Evolutionary conservation across 805 yeast species (phyloP).

Genomic region (Yamadazyma endophytica): DNA sequence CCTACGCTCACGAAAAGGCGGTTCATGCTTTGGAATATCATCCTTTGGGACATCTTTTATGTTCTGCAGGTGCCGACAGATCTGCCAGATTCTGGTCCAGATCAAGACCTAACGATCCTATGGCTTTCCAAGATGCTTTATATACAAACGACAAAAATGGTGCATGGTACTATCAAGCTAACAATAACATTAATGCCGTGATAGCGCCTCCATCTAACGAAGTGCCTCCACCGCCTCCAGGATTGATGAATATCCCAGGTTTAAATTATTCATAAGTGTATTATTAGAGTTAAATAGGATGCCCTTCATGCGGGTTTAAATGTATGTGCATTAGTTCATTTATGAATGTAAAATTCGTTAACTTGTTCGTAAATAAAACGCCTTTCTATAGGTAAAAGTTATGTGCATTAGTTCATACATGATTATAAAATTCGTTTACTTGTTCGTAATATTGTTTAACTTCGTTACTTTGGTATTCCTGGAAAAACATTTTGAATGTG

Average conservation of each 20-base stretch:
- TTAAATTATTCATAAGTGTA: constrained; percentile 14
- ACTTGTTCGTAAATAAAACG: constrained; percentile 22
- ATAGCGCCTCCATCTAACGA: constrained; percentile 18
- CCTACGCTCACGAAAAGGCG: constrained; percentile 93
- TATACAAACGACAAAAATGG: constrained; percentile 55
- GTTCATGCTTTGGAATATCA: constrained; percentile 87
- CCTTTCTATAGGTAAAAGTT: no score
- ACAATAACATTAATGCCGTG: constrained; percentile 42
- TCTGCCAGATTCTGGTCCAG: constrained; percentile 93
- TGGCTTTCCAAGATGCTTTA: constrained; percentile 75
- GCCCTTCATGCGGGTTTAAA: neutral
- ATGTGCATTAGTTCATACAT: neutral
- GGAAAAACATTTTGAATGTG: constrained; percentile 6
- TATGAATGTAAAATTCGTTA: constrained; percentile 17
- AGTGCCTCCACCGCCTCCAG: constrained; percentile 4
- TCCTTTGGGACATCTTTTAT: constrained; percentile 87
- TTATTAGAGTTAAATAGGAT: neutral
- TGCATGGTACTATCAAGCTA: constrained; percentile 45
- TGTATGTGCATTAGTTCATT: neutral
- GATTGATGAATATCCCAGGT: constrained; percentile 20
- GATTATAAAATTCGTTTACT: constrained; percentile 19
- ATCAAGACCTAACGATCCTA: constrained; percentile 84
- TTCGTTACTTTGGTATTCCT: constrained; percentile 17
- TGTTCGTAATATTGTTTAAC: constrained; percentile 22
- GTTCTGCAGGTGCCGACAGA: constrained; percentile 92